Evolutionary conservation across 441 rosid species (phyloP).

Genomic region (Kokia cookei): DNA sequence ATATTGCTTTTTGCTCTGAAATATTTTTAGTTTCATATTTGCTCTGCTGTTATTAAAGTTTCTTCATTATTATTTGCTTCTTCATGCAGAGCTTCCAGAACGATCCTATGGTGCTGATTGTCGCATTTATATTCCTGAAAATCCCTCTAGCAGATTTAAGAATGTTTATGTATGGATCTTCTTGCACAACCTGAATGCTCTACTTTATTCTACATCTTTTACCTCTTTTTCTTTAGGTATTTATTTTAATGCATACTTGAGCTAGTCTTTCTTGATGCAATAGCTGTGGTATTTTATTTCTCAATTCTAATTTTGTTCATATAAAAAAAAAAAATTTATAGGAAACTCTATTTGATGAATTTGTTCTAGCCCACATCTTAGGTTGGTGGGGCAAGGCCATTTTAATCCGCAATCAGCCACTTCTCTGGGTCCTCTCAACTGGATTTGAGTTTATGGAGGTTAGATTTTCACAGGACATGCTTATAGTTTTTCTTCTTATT

Average conservation of each 20-base stretch:
- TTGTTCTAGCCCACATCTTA: constrained; percentile 95
- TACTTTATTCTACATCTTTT: not conserved
- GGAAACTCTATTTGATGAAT: constrained; percentile 96
- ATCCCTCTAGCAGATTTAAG: constrained; percentile 97
- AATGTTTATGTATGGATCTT: constrained; percentile 96
- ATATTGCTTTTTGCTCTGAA: constrained; percentile 35
- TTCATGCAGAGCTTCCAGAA: constrained; percentile 91
- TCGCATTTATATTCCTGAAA: constrained; percentile 78
- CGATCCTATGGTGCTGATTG: constrained; percentile 97
- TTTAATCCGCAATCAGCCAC: constrained; percentile 92
- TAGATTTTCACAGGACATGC: constrained; percentile 13
- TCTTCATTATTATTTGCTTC: not conserved
- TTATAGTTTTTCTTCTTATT: constrained; percentile 3
- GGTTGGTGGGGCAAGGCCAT: constrained; percentile 99
- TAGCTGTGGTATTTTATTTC: not conserved
- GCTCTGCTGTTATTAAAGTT: not conserved
- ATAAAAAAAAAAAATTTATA: not conserved
- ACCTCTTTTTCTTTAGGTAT: constrained; percentile 24
- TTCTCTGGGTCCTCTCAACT: constrained; percentile 95
- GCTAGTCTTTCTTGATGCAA: not conserved
- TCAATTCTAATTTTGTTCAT: not conserved
- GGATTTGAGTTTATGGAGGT: constrained; percentile 99
- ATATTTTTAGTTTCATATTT: not conserved
- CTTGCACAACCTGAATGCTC: constrained; percentile 24
- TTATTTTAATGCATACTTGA: not conserved